phyloP scores from a whole-genome alignment of 495 filamentous ascomycete species.

The Parmelia sp. region DNA sequence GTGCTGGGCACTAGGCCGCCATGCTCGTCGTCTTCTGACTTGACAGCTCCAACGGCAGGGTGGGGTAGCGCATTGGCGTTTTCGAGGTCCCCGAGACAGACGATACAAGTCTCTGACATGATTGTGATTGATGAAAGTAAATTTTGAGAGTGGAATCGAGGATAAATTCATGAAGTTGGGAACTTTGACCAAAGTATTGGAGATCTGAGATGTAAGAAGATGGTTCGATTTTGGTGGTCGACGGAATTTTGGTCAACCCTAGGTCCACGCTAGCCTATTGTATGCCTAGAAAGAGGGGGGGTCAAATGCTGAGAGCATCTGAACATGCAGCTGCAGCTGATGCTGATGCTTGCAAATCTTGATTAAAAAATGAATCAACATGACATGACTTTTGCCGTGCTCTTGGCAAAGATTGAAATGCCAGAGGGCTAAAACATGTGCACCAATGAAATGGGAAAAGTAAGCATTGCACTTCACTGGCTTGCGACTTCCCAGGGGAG shows the following conservation, averaged over 20 bases:
- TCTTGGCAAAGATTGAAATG: neutral
- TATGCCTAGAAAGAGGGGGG: neutral
- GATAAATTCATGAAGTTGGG: slow-evolving; percentile 23
- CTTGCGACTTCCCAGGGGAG: neutral
- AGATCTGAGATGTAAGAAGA: slow-evolving; percentile 15
- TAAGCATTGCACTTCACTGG: neutral
- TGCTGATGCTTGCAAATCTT: slow-evolving; percentile 4
- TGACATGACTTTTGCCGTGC: neutral
- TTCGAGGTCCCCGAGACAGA: slow-evolving; percentile 86
- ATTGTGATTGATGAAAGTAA: slow-evolving; percentile 18
- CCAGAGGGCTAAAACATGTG: neutral
- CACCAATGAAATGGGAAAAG: neutral
- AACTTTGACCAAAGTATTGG: slow-evolving; percentile 14
- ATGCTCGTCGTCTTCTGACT: slow-evolving; percentile 38
- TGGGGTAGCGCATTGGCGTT: slow-evolving; percentile 46
- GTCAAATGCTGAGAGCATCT: neutral
- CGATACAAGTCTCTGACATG: slow-evolving; percentile 94
- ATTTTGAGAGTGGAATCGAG: slow-evolving; percentile 3
- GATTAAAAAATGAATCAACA: neutral
- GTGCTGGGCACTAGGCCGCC: slow-evolving; percentile 32
- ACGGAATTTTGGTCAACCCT: neutral
- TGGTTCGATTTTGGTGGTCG: neutral
- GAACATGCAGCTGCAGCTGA: neutral
- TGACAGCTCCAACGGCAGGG: slow-evolving; percentile 41
- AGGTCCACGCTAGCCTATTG: neutral